Base-by-base conservation (phyloP, 768 basidiomycete genomes). In the Boletus insuetus region DNA sequence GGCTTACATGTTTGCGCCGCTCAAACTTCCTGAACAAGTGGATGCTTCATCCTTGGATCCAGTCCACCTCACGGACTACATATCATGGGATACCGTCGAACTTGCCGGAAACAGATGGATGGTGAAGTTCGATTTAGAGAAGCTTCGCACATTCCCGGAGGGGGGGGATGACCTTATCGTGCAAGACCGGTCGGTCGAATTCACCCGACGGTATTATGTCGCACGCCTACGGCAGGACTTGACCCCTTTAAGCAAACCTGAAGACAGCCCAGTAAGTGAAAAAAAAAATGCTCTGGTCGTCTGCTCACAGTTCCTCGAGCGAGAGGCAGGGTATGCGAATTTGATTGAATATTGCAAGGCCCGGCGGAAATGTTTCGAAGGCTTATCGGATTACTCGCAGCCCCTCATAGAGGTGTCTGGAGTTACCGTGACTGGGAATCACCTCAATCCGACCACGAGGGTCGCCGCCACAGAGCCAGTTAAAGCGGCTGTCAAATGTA, bases 111-210 rank as follows among this genome's bases (percentile, higher is more conserved):
- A 75, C 45, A 70, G 77, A 26, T 87, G 82, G 77, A 76, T 77
- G 45, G 70, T 75, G 10, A 75, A 79, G 4, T 74, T 91, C 22
- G 57, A 63, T 57, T 74, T 75, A 46, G 73, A 76, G 32, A 69
- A 74, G 37, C 58, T 73, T 29, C 65, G 51, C 51, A 53, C 58
- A 17, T 49, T 59, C 17, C 45, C 58, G 11, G 56, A 56, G 24
- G 82, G 79, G 46, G 67, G 87, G 19, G 64, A 77, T 47, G 87
- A 91, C 62, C 80, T 83, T 24, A 73, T 94, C 20, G 74, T 94
- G 34, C 88, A 91, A 69, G 91, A 93, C 62, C 77, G 89, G 54
- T 77, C 76, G 72, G 81, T 82, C n/a, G 89, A 89, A 64, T 89
- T 86, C 62, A 90, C 89, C 3, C 75, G 85, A 55, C 78, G 89